Conservation (phyloP, 148 eudicot species). For the Tetragonia tetragonoides region DNA sequence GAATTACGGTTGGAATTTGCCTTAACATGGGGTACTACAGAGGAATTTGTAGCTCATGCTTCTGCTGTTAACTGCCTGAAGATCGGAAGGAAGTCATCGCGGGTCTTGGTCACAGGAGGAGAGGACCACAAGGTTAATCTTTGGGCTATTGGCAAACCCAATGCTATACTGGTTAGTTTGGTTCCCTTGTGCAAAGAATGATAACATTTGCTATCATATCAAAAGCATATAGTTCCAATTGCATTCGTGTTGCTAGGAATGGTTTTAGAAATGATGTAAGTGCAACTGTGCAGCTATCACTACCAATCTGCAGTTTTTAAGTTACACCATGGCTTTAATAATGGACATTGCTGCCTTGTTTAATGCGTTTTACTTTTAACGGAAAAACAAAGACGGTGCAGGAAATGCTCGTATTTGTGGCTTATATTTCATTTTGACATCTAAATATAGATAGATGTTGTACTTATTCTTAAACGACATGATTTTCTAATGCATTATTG, state of each 20-base stretch:
- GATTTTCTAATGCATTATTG: background rate
- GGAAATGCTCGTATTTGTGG: background rate
- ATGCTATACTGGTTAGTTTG: slow-evolving; percentile 83
- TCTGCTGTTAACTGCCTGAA: slow-evolving; percentile 87
- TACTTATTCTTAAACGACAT: background rate
- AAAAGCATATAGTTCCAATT: too few relatives aligned
- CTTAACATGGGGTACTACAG: slow-evolving; percentile 51
- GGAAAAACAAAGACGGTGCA: background rate
- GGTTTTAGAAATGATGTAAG: background rate
- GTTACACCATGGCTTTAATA: background rate
- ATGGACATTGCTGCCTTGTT: background rate
- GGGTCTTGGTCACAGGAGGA: slow-evolving; percentile 96
- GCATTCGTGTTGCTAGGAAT: background rate
- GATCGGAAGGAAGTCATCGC: slow-evolving; percentile 93
- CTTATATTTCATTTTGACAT: background rate
- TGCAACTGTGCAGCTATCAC: background rate
- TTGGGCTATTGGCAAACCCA: slow-evolving; percentile 99
- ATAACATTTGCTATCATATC: background rate
- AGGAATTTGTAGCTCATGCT: slow-evolving; percentile 98
- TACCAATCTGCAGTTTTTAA: background rate
- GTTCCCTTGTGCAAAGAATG: slow-evolving; percentile 22
- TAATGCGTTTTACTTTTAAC: background rate
- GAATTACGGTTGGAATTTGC: slow-evolving; percentile 14
- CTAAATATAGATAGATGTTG: background rate
- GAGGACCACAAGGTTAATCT: slow-evolving; percentile 98